Evolutionary conservation across 108 stramenopile species (phyloP).

Genomic region (Pseudonitzschia multistriata): DNA sequence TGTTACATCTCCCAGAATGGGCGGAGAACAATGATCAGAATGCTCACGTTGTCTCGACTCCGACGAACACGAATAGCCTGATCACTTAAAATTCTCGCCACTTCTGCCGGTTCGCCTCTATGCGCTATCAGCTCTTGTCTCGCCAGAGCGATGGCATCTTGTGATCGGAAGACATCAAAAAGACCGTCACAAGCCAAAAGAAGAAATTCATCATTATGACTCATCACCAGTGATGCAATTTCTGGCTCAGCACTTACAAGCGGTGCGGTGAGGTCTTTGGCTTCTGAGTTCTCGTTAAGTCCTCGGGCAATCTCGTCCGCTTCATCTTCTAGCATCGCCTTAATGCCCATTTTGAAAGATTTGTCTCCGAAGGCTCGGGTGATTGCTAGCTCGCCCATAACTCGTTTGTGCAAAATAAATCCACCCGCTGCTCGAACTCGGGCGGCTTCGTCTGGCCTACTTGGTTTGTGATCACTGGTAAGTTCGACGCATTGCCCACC

Average conservation of each 20-base stretch:
- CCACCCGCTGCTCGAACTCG: slow-evolving; percentile 93
- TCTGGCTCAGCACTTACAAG: slow-evolving; percentile 90
- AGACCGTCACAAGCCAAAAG: slow-evolving; percentile 97
- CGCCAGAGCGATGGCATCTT: slow-evolving; percentile 91
- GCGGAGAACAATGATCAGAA: slow-evolving; percentile 87
- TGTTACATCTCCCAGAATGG: slow-evolving; percentile 81
- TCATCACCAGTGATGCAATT: slow-evolving; percentile 90
- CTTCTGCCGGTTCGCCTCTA: slow-evolving; percentile 89
- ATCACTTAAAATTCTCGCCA: slow-evolving; percentile 86
- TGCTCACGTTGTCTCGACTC: slow-evolving; percentile 92
- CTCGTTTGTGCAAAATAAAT: slow-evolving; percentile 93
- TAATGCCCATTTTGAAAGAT: slow-evolving; percentile 96
- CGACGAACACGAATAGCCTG: slow-evolving; percentile 90
- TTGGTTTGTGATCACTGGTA: slow-evolving; percentile 96
- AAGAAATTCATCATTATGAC: slow-evolving; percentile 92
- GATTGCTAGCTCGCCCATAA: slow-evolving; percentile 98
- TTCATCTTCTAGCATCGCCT: slow-evolving; percentile 88
- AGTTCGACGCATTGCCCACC: slow-evolving; percentile 89
- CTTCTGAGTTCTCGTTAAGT: slow-evolving; percentile 67
- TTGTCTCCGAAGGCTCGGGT: slow-evolving; percentile 97
- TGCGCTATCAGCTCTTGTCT: slow-evolving; percentile 83
- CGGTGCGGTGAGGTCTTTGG: slow-evolving; percentile 83
- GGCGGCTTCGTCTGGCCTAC: slow-evolving; percentile 91
- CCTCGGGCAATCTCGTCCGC: slow-evolving; percentile 74
- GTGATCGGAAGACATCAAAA: slow-evolving; percentile 95